phyloP scores from a whole-genome alignment of 1,284 basidiomycete species.

The Moniliophthora roreri region DNA sequence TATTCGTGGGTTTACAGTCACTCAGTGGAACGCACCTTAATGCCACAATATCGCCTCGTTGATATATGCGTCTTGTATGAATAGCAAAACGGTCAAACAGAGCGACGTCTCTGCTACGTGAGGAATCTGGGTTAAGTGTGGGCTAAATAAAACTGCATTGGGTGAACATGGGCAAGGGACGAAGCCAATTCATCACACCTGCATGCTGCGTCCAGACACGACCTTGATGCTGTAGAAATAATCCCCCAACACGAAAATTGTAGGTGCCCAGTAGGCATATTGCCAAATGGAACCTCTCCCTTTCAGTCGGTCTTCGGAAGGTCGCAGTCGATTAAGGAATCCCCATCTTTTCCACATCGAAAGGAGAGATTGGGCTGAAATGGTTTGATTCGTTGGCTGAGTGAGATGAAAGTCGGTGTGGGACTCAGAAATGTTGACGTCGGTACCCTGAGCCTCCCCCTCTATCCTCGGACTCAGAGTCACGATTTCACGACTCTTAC shows the following conservation, averaged over 20 bases:
- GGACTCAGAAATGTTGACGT: too few relatives aligned
- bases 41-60: constrained; percentile 66
- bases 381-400: too few relatives aligned
- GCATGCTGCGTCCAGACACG: constrained; percentile 72
- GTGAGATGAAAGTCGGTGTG: too few relatives aligned
- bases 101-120: constrained; percentile 57
- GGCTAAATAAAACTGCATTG: constrained; percentile 44
- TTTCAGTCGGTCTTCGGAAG: background rate
- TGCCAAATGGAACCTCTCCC: constrained; percentile 8
- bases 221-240: constrained; percentile 54
- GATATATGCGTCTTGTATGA: constrained; percentile 33
- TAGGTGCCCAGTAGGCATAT: constrained; percentile 58
- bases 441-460: too few relatives aligned
- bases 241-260: constrained; percentile 46
- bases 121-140: constrained; percentile 73
- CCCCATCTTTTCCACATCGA: too few relatives aligned
- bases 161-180: background rate
- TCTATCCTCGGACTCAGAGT: too few relatives aligned
- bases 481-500: too few relatives aligned
- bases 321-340: background rate
- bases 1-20: background rate
- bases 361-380: too few relatives aligned
- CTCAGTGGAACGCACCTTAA: constrained; percentile 42
- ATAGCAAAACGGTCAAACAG: constrained; percentile 59
- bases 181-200: constrained; percentile 43